Conservation (phyloP, 768 basidiomycete species). For the Amylocystis lapponica region DNA sequence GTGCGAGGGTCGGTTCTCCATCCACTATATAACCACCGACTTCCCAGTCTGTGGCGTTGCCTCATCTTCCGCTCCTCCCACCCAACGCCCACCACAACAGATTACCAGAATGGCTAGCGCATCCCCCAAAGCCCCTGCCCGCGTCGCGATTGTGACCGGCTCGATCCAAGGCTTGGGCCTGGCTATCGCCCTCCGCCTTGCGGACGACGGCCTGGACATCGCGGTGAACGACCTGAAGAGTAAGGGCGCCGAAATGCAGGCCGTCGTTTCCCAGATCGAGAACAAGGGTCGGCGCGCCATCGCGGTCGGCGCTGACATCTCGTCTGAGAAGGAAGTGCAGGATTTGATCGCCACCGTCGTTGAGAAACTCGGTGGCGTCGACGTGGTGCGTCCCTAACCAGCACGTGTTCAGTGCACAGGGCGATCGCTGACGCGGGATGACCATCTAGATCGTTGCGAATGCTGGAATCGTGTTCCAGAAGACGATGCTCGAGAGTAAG, state of each 20-base stretch:
- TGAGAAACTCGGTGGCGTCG: slow-evolving; percentile 34
- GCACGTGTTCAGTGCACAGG: slow-evolving; percentile 25
- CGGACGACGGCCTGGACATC: slow-evolving; percentile 21
- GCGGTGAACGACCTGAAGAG: slow-evolving; percentile 13
- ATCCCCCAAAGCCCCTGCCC: no score
- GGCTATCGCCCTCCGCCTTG: slow-evolving; percentile 21
- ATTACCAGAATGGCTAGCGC: no score
- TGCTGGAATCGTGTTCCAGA: slow-evolving; percentile 14
- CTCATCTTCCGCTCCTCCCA: no score
- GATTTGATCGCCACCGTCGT: slow-evolving; percentile 28
- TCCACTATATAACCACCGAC: no score
- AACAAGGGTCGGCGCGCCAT: slow-evolving; percentile 19
- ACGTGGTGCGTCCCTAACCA: slow-evolving; percentile 36
- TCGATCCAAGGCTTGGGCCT: slow-evolving; percentile 24
- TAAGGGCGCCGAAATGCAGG: slow-evolving; percentile 9
- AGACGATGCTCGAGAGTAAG: slow-evolving; percentile 9
- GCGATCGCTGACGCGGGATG: slow-evolving; percentile 36
- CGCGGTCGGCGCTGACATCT: slow-evolving; percentile 34
- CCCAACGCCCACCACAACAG: no score
- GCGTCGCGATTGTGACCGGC: slow-evolving; percentile 24
- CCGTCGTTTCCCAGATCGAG: slow-evolving; percentile 12
- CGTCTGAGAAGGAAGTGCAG: slow-evolving; percentile 35
- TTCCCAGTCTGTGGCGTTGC: no score
- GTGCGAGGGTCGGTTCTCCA: no score
- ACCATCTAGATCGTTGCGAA: slow-evolving; percentile 21